phyloP scores from a whole-genome alignment of 2,329 filamentous ascomycete species.

The Aspergillus versicolor region DNA sequence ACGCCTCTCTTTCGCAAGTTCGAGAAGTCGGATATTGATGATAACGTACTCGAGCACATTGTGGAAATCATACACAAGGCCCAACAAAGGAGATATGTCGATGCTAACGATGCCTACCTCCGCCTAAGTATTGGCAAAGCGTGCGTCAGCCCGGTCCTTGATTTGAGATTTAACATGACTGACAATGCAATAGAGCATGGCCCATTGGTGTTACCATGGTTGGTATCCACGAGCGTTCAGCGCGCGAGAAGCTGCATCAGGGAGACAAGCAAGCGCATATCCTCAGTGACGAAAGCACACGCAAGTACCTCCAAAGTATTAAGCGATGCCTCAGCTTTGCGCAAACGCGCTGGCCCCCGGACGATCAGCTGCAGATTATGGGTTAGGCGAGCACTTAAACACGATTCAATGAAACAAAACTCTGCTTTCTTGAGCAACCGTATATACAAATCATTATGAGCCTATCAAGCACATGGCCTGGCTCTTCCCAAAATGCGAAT shows the following conservation, averaged over 20 bases:
- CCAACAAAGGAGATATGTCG: constrained; percentile 87
- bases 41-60: constrained; percentile 75
- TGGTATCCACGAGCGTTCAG: constrained; percentile 95
- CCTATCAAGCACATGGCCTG: neutral
- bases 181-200: constrained; percentile 65
- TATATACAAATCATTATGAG: neutral
- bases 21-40: constrained; percentile 75
- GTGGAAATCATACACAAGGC: constrained; percentile 90
- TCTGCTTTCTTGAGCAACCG: neutral
- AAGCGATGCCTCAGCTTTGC: constrained; percentile 96
- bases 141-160: constrained; percentile 32
- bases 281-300: constrained; percentile 92
- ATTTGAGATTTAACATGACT: constrained; percentile 5
- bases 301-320: constrained; percentile 96
- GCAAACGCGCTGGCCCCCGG: constrained; percentile 92
- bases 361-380: constrained; percentile 92
- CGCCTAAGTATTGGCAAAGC: constrained; percentile 92
- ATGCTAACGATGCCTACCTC: constrained; percentile 94
- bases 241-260: constrained; percentile 91
- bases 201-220: constrained; percentile 99
- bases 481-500: neutral
- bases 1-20: constrained; percentile 85
- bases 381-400: constrained; percentile 53
- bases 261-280: constrained; percentile 80
- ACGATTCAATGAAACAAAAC: neutral